phyloP scores from a whole-genome alignment of 768 basidiomycete species.

The Boletus eberwhitei region DNA sequence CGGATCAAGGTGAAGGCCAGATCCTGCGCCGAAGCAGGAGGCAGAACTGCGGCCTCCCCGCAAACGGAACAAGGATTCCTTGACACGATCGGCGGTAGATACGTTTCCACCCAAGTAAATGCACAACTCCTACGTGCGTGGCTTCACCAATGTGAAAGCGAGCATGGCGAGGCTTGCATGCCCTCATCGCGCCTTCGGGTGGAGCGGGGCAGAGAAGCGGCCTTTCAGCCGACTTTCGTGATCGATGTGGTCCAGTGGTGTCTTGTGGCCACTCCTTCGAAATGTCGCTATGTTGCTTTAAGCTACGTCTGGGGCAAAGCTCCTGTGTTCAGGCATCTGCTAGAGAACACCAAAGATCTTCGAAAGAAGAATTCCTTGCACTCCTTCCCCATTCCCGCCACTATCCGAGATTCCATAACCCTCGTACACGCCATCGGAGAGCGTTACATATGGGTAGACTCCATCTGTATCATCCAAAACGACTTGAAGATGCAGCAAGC shows the following conservation, averaged over 20 bases:
- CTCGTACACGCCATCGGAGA: too few species aligned
- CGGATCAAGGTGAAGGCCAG: conserved; percentile 4
- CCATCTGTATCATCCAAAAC: conserved; percentile 23
- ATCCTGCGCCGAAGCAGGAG: not conserved
- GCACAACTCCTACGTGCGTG: conserved; percentile 8
- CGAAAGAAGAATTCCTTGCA: not conserved
- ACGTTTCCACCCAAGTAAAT: not conserved
- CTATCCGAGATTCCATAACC: too few species aligned
- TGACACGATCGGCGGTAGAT: conserved; percentile 8
- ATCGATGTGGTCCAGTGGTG: conserved; percentile 16
- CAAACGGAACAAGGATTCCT: conserved; percentile 1
- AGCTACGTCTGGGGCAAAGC: conserved; percentile 23
- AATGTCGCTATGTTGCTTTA: conserved; percentile 22
- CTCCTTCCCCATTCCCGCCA: too few species aligned
- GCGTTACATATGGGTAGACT: too few species aligned
- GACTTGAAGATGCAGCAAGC: conserved; percentile 11
- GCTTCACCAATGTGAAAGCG: conserved; percentile 14
- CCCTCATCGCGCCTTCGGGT: not conserved
- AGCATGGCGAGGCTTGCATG: conserved; percentile 8
- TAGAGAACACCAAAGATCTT: conserved; percentile 1
- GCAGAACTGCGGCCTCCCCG: not conserved
- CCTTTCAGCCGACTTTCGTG: conserved; percentile 9
- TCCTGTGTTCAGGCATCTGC: conserved; percentile 10
- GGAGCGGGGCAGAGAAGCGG: not conserved
- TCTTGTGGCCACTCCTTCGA: conserved; percentile 14